Percentiles rank a stretch among this genome's conserved stretches.
phyloP scores from a whole-genome alignment of 441 rosid genomes.

The Mallotus repandus region DNA sequence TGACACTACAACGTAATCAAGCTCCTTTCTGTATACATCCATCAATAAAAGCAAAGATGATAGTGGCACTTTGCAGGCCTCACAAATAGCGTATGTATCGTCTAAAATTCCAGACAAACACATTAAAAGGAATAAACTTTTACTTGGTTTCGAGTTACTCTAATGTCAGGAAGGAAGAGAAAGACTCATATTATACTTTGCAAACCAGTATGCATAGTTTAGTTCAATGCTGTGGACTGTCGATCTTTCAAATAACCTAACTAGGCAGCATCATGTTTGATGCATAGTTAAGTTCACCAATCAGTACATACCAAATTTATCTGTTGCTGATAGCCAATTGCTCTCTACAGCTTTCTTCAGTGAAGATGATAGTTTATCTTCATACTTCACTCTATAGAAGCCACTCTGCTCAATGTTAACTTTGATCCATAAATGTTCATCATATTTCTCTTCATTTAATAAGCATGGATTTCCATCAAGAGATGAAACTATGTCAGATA shows the following conservation, averaged over 20 bases:
- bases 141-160: neutral
- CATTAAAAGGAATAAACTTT: neutral
- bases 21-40: too few relatives aligned
- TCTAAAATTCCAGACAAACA: neutral
- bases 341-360: slow-evolving; percentile 32
- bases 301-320: slow-evolving; percentile 32
- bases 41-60: too few relatives aligned
- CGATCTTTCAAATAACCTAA: neutral
- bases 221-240: neutral
- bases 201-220: neutral
- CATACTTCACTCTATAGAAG: slow-evolving; percentile 39
- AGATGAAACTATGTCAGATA: slow-evolving; percentile 27
- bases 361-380: slow-evolving; percentile 33
- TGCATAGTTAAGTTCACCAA: neutral
- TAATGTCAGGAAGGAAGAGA: neutral
- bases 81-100: too few relatives aligned
- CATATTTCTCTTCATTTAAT: slow-evolving; percentile 6
- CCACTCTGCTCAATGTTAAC: slow-evolving; percentile 39
- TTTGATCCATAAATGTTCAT: slow-evolving; percentile 32
- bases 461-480: slow-evolving; percentile 17
- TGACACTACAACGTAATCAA: too few relatives aligned
- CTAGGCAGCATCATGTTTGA: neutral
- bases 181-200: neutral
- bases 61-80: too few relatives aligned
- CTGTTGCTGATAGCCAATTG: slow-evolving; percentile 32